Base-by-base conservation (phyloP, 2,329 filamentous ascomycete species). In the Cercospora sp. region DNA sequence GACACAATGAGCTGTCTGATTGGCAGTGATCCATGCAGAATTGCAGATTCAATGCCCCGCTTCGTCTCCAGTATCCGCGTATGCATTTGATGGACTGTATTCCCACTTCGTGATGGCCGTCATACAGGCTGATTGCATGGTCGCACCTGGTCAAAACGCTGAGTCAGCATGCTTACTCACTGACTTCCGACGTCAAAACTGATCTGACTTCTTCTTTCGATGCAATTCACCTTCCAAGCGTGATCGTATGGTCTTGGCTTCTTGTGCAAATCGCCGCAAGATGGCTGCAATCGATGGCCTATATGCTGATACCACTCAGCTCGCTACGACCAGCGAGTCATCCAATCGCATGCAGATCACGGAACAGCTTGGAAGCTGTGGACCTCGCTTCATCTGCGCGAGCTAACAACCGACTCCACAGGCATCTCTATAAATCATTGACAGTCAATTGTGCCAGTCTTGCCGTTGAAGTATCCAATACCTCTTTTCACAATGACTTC, bases 311-410 rank as follows among this genome's bases (percentile, higher is more conserved):
- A 16, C 20, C 48, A 23, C 10, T 53, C 20, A 26, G 48, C 48
- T 12, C 2, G 23, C 10, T 23, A 16, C 20, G 23, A 53, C 23
- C 10, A 28, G 23, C 48, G 23, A 42, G 18, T 45, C 59, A 28
- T 40, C 36, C 33, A 45, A 45, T 61, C 42, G 33, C 59, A 28
- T 61, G 16, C 33, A 36, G 59, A 45, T 42, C 55, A 40, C 36
- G 36, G 36, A 40, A 36, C 42, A 61, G 59, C 59, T 45, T 61
- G 42, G 58, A 48, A 53, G 48, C 48, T 53, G 20, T 28, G 48
- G 48, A 53, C 48, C 48, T 53, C 48, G 48, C 48, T 53, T 28
- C 23, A 13, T 53, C 23, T 53, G 20, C 23, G 7, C 23, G 23
- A 16, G 20, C 18, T 8, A 28, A 28, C 36, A 40, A 36, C 13